A percentile compares a stretch with the other conserved stretches of the same genome.
phyloP scores from a whole-genome alignment of 2,329 filamentous ascomycete species.

The Hypomyces rosellus region DNA sequence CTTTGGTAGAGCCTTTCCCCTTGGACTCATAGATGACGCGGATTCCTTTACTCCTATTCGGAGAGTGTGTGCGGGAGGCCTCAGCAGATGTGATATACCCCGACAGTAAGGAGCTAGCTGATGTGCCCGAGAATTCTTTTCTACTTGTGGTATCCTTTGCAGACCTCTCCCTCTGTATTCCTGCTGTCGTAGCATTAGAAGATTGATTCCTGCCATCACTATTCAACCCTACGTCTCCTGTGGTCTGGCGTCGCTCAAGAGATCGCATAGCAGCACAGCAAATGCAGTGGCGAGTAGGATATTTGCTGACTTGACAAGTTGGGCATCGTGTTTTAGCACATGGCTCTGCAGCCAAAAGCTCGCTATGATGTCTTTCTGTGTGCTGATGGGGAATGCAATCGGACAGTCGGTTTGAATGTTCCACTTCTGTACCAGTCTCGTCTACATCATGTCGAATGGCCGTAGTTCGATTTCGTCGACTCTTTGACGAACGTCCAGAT shows the following conservation, averaged over 20 bases:
- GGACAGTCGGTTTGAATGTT: neutral
- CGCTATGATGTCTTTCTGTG: constrained; percentile 4
- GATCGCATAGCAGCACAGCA: constrained; percentile 9
- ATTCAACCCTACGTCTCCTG: neutral
- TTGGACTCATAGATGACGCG: neutral
- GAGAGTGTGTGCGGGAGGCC: neutral
- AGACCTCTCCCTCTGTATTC: neutral
- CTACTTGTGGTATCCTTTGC: neutral
- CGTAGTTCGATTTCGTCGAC: too few relatives aligned
- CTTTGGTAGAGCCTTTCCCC: neutral
- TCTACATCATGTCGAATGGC: neutral
- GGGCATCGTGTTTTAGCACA: neutral
- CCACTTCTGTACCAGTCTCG: neutral
- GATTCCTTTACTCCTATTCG: neutral
- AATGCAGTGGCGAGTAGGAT: constrained; percentile 6
- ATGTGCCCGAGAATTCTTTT: neutral
- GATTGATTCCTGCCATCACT: neutral
- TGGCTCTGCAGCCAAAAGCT: neutral
- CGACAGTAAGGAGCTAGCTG: neutral
- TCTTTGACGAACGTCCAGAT: too few relatives aligned
- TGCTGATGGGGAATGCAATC: constrained; percentile 6
- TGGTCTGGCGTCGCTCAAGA: neutral
- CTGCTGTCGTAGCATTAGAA: neutral
- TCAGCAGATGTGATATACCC: neutral
- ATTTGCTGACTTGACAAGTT: constrained; percentile 1